Conservation (phyloP, 495 filamentous ascomycete genomes). For the Neurospora terricola region DNA sequence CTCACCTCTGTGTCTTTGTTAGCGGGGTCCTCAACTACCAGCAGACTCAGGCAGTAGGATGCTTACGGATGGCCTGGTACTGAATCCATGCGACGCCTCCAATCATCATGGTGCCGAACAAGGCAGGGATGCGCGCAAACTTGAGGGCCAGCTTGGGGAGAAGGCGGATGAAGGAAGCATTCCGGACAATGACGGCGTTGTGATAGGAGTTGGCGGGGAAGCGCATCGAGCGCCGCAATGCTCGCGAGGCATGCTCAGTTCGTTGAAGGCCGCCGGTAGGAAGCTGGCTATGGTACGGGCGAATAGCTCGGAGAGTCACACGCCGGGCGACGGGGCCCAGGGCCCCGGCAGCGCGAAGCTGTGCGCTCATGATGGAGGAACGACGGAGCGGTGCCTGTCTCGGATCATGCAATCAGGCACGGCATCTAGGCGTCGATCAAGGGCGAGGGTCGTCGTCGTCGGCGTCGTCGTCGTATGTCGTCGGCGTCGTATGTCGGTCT, state of each 20-base stretch:
- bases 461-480: neutral
- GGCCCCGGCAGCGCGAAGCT: constrained; percentile 65
- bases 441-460: neutral
- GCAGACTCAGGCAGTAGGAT: neutral
- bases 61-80: constrained; percentile 87
- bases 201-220: constrained; percentile 72
- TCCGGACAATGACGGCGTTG: constrained; percentile 74
- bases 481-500: neutral
- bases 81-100: constrained; percentile 85
- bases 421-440: neutral
- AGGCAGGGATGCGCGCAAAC: constrained; percentile 74
- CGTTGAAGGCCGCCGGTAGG: constrained; percentile 62
- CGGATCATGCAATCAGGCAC: neutral
- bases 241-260: constrained; percentile 49
- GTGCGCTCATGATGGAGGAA: constrained; percentile 61
- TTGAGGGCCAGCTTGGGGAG: constrained; percentile 87
- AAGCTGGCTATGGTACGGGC: constrained; percentile 51
- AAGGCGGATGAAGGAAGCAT: constrained; percentile 74
- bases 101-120: constrained; percentile 82
- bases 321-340: constrained; percentile 51
- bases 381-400: neutral
- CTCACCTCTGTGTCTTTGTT: constrained; percentile 56
- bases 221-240: constrained; percentile 55
- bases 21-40: neutral
- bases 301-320: constrained; percentile 44